Base-by-base conservation (phyloP, 139 green algal genomes). In the Haematococcus sp. region DNA sequence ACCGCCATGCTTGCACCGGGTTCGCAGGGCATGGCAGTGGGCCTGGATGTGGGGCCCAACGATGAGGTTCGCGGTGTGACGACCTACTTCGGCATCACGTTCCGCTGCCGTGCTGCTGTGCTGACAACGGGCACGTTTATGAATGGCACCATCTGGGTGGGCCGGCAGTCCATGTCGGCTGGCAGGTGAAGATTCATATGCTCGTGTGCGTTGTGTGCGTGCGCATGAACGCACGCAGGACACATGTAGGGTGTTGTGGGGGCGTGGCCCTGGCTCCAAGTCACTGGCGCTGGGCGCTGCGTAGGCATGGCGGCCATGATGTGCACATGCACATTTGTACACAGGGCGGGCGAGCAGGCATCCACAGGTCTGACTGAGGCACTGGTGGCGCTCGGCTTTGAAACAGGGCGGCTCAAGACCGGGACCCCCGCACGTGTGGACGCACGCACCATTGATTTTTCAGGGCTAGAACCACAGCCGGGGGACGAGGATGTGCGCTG, bases 101-200 rank as follows among this genome's bases (percentile, higher is more conserved):
- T 98, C 73, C 44, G 60, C 27, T 89, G 90, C 59, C 67, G 77
- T 0, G 91, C 90, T 0, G 93, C 98, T 30, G 91, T 97, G 73
- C 82, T 98, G 0, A 99, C 96, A 2, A 99, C 95, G 2, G 95
- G 96, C 27, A 98, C 96, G 1, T 99, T 98, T 68, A 98, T 98
- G 93, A 98, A 97, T 68, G 96, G 96, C 4, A 79, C 69, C 28
- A 98, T 99, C 68, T 99, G 95, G 95, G 93, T 98, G 17, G 94
- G 95, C 7, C 74, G 89, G 1, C 76, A 88, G 68, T 91, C 85
- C 52, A 91, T 98, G 85, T 71, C 89, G 0, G 95, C 95, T 19
- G 95, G 95, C 4, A 88, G 93, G 78, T 87, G 33, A 17, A 68
- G n/a, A n/a, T n/a, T n/a, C n/a, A n/a, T n/a, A n/a, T n/a, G n/a